Conservation (phyloP, 2,329 filamentous ascomycete genomes). For the Mycogone perniciosa region DNA sequence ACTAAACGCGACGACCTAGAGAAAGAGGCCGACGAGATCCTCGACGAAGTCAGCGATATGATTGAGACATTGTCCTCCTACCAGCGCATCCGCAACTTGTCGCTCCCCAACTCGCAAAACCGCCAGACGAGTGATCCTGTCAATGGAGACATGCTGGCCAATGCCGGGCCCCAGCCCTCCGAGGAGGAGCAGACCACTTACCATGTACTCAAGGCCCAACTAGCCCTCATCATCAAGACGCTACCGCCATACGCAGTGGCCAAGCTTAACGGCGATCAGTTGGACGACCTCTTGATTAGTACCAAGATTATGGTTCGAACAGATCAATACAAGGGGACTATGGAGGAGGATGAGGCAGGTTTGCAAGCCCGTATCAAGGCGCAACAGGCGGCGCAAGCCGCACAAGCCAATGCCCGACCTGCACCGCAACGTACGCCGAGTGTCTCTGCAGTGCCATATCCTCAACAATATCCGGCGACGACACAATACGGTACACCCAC, state of each 20-base stretch:
- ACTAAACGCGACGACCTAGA: constrained; percentile 53
- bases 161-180: constrained; percentile 61
- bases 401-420: constrained; percentile 30
- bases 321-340: constrained; percentile 67
- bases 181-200: constrained; percentile 58
- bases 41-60: constrained; percentile 68
- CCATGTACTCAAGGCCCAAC: constrained; percentile 66
- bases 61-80: constrained; percentile 72
- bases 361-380: constrained; percentile 44
- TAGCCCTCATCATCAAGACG: constrained; percentile 65
- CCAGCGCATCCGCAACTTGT: constrained; percentile 71
- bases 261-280: constrained; percentile 76
- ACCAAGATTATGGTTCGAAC: constrained; percentile 68
- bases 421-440: constrained; percentile 34
- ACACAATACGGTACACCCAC: constrained; percentile 43
- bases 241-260: constrained; percentile 81
- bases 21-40: constrained; percentile 62
- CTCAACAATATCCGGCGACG: constrained; percentile 36
- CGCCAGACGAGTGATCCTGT: constrained; percentile 56
- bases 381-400: constrained; percentile 27
- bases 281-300: constrained; percentile 78
- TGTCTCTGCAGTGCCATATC: constrained; percentile 34
- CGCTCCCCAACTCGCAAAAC: constrained; percentile 57
- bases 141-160: constrained; percentile 60
- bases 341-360: constrained; percentile 74